These are phyloP conservation scores for Amanita rubescens DNA, from an alignment of 768 basidiomycete species.

Conservation along the genomic window DNA sequence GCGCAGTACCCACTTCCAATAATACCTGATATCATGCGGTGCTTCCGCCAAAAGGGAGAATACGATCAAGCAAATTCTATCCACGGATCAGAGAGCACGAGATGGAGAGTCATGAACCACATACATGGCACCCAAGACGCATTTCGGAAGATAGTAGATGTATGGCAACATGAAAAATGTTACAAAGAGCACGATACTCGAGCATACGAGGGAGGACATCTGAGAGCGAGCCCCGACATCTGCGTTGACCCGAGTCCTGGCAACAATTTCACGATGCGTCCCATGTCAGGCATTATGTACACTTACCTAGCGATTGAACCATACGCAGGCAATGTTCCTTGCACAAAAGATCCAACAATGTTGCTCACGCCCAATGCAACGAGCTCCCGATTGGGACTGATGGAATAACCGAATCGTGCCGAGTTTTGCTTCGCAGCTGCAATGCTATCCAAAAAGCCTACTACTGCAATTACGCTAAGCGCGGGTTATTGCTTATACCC, in stretches of 20 bases:
- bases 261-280: background rate
- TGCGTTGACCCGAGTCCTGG: conserved; percentile 79
- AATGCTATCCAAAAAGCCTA: conserved; percentile 92
- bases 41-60: conserved; percentile 78
- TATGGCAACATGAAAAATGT: conserved; percentile 87
- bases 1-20: conserved; percentile 55
- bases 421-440: conserved; percentile 93
- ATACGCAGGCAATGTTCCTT: conserved; percentile 87
- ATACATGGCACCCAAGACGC: conserved; percentile 82
- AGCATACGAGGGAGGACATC: conserved; percentile 78
- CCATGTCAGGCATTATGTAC: background rate
- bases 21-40: conserved; percentile 81
- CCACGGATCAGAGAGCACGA: background rate
- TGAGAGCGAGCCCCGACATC: conserved; percentile 87
- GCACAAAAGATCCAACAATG: conserved; percentile 69
- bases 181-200: conserved; percentile 65
- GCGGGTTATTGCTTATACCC: background rate
- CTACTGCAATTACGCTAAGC: conserved; percentile 62
- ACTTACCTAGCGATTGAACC: conserved; percentile 85
- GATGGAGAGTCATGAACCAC: conserved; percentile 19
- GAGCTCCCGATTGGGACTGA: conserved; percentile 91
- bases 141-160: conserved; percentile 84
- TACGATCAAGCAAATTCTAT: conserved; percentile 78
- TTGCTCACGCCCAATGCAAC: conserved; percentile 89
- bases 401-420: conserved; percentile 76